phyloP scores from a whole-genome alignment of 2,329 filamentous ascomycete species.

The Ceratocystis variospora region DNA sequence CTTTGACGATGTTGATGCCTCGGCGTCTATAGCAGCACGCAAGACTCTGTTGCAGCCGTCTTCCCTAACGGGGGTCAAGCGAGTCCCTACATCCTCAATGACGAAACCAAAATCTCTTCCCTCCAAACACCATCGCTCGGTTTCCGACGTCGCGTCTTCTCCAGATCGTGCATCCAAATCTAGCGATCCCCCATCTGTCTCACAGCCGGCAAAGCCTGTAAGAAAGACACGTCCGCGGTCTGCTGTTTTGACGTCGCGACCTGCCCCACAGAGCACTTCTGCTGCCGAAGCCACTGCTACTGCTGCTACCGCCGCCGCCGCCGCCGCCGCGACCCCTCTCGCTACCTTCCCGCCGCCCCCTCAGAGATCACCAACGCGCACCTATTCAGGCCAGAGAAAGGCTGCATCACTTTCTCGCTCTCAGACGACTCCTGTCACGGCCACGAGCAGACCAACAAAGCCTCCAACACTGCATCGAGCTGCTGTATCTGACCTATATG shows the following conservation, averaged over 20 bases:
- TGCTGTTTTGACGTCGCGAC: slow-evolving; percentile 8
- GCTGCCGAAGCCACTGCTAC: not conserved
- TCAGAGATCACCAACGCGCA: not conserved
- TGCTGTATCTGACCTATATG: slow-evolving; percentile 14
- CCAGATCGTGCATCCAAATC: slow-evolving; percentile 16
- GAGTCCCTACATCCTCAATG: slow-evolving; percentile 8
- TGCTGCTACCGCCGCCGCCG: not conserved
- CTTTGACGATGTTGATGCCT: slow-evolving; percentile 17
- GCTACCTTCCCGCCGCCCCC: not conserved
- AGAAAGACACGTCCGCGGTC: slow-evolving; percentile 15
- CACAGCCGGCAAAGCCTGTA: slow-evolving; percentile 13
- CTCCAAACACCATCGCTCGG: not conserved
- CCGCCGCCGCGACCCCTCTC: not conserved
- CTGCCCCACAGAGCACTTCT: not conserved
- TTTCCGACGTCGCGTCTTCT: not conserved
- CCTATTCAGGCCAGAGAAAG: not conserved
- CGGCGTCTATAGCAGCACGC: slow-evolving; percentile 2
- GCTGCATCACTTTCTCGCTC: slow-evolving; percentile 12
- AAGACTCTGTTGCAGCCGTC: slow-evolving; percentile 9
- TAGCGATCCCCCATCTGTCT: slow-evolving; percentile 21
- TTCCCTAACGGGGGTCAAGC: slow-evolving; percentile 9
- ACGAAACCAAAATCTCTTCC: not conserved
- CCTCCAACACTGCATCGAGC: slow-evolving; percentile 10
- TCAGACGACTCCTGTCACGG: not conserved
- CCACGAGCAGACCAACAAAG: not conserved